Evolutionary conservation across 1,139 yeast genomes (phyloP).

Genomic region (Geotrichum aggregatum): DNA sequence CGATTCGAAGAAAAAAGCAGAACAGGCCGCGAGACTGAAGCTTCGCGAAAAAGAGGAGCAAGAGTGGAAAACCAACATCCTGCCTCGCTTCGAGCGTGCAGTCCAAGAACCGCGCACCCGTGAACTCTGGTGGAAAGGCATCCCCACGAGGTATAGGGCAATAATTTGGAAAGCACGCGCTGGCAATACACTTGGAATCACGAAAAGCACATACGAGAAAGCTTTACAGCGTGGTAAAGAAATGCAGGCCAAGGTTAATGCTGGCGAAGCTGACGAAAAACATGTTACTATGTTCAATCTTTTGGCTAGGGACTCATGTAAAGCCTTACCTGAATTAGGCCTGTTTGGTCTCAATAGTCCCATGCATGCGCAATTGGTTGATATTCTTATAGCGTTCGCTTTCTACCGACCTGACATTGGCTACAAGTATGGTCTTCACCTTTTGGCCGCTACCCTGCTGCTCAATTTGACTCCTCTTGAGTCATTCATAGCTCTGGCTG

Average conservation of each 20-base stretch:
- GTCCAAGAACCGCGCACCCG: conserved; percentile 44
- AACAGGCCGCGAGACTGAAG: conserved; percentile 34
- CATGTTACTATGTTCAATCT: conserved; percentile 18
- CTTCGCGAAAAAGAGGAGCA: conserved; percentile 31
- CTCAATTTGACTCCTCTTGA: conserved; percentile 41
- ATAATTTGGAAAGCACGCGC: conserved; percentile 51
- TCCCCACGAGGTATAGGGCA: conserved; percentile 49
- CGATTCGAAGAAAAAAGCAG: conserved; percentile 32
- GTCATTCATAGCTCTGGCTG: conserved; percentile 47
- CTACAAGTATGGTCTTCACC: conserved; percentile 28
- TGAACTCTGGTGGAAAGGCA: conserved; percentile 66
- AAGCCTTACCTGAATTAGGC: conserved; percentile 46
- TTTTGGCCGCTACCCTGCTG: conserved; percentile 45
- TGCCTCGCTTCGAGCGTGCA: conserved; percentile 38
- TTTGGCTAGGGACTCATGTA: conserved; percentile 36
- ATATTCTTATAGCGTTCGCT: conserved; percentile 37
- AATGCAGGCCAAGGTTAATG: conserved; percentile 19
- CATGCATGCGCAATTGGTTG: conserved; percentile 37
- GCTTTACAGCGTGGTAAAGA: conserved; percentile 30
- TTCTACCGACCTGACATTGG: conserved; percentile 33
- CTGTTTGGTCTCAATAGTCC: conserved; percentile 43
- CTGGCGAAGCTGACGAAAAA: neutral
- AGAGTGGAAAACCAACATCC: conserved; percentile 47
- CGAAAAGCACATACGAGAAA: conserved; percentile 25
- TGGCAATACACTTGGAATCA: conserved; percentile 39